These are phyloP conservation scores for Epichloe glyceriae DNA, from an alignment of 2,329 filamentous ascomycete species.

Conservation along the genomic window DNA sequence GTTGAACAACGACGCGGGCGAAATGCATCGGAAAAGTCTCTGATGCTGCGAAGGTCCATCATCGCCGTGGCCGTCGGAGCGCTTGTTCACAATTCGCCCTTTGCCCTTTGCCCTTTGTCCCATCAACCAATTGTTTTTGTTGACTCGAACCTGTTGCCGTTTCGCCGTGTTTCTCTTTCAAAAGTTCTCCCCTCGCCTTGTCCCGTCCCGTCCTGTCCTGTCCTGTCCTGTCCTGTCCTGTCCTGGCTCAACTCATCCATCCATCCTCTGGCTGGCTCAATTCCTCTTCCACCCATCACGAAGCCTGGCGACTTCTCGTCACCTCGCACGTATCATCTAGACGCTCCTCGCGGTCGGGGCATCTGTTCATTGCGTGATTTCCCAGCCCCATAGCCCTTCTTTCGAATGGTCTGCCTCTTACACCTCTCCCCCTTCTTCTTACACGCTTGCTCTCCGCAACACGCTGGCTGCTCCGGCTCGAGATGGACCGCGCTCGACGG, in stretches of 20 bases:
- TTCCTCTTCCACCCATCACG: constrained; percentile 4
- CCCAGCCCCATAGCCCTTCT: neutral
- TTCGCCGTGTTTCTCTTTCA: constrained; percentile 4
- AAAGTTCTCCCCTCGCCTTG: constrained; percentile 5
- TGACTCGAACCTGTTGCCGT: constrained; percentile 1
- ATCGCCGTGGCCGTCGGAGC: constrained; percentile 7
- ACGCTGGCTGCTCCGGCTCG: constrained; percentile 16
- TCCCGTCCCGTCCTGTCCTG: too few relatives aligned
- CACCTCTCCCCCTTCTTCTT: constrained; percentile 9
- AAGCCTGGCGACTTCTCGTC: neutral
- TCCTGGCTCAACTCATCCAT: constrained; percentile 5
- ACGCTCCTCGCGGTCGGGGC: neutral
- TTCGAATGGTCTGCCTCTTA: constrained; percentile 7
- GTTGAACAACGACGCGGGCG: constrained; percentile 3
- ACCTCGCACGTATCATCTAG: neutral
- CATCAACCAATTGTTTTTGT: constrained; percentile 7
- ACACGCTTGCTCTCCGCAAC: constrained; percentile 8
- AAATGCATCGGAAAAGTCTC: constrained; percentile 6
- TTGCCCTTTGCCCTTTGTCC: constrained; percentile 7
- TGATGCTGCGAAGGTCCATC: constrained; percentile 12
- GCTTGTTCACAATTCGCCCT: constrained; percentile 4
- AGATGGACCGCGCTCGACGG: constrained; percentile 27
- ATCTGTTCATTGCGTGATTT: constrained; percentile 5
- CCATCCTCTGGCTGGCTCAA: constrained; percentile 1
- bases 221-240: neutral